Conservation (phyloP, 2,329 filamentous ascomycete species). For the Elsinoe arachidis region DNA sequence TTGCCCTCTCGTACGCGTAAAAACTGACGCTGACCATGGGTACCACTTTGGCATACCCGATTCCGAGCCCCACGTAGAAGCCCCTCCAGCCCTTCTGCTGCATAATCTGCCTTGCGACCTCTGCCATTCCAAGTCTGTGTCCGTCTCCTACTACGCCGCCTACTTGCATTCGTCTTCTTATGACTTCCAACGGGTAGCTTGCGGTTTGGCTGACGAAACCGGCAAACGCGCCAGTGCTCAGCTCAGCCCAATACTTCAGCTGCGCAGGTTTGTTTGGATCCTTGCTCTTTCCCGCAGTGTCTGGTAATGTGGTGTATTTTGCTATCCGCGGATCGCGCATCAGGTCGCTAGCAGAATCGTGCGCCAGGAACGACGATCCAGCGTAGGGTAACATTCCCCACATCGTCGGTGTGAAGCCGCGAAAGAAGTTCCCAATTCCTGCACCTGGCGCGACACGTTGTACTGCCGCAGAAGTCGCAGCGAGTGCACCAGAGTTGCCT, state of each 20-base stretch:
- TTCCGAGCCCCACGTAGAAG: conserved; percentile 87
- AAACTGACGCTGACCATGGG: conserved; percentile 74
- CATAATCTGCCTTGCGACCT: conserved; percentile 69
- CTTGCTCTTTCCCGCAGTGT: conserved; percentile 27
- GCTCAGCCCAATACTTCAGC: conserved; percentile 77
- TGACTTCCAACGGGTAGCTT: conserved; percentile 89
- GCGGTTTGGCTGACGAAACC: conserved; percentile 84
- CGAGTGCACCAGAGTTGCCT: conserved; percentile 33
- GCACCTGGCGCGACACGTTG: conserved; percentile 50
- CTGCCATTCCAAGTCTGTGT: conserved; percentile 63
- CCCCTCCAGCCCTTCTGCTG: conserved; percentile 67
- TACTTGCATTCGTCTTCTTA: conserved; percentile 90
- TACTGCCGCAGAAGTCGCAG: conserved; percentile 37
- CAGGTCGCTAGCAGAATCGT: conserved; percentile 81
- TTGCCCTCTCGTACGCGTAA: conserved; percentile 58
- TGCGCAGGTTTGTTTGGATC: conserved; percentile 53
- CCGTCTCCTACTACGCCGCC: conserved; percentile 90
- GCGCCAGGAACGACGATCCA: conserved; percentile 88
- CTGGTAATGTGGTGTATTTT: conserved; percentile 64
- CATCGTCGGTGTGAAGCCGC: conserved; percentile 82
- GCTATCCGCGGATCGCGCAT: conserved; percentile 62
- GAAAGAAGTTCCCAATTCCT: conserved; percentile 85
- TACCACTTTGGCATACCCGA: conserved; percentile 90
- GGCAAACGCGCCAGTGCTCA: conserved; percentile 73
- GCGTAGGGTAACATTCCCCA: conserved; percentile 96